phyloP scores from a whole-genome alignment of 352 stramenopile genomes.

The Phytophthora hybrid region DNA sequence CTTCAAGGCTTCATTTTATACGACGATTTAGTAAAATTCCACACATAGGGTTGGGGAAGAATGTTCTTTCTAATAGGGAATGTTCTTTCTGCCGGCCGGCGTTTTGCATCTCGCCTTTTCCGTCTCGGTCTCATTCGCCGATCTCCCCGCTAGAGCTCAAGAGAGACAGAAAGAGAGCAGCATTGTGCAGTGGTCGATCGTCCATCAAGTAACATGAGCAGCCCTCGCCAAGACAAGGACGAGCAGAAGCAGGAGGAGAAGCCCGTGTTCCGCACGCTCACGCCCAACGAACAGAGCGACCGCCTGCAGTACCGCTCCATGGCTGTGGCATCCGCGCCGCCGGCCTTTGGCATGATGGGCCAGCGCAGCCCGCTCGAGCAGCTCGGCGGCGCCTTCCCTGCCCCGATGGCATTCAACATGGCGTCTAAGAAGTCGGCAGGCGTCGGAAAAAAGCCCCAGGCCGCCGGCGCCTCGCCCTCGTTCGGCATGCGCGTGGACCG shows the following conservation, averaged over 20 bases:
- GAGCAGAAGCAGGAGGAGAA: constrained; percentile 74
- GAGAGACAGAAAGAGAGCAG: constrained; percentile 7
- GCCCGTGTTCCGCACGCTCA: constrained; percentile 57
- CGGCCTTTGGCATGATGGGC: constrained; percentile 53
- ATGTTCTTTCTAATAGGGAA: constrained; percentile 37
- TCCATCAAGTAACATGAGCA: constrained; percentile 30
- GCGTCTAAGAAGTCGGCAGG: constrained; percentile 45
- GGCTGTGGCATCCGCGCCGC: constrained; percentile 46
- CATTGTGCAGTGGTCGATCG: not conserved
- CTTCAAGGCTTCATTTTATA: constrained; percentile 7
- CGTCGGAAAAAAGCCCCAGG: constrained; percentile 35
- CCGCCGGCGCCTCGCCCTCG: constrained; percentile 38
- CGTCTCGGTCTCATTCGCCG: constrained; percentile 36
- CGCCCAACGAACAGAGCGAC: constrained; percentile 57
- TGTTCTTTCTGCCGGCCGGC: constrained; percentile 24
- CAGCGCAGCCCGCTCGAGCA: constrained; percentile 33
- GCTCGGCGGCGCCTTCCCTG: constrained; percentile 51
- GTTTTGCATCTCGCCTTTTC: constrained; percentile 19
- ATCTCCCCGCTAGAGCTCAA: constrained; percentile 29
- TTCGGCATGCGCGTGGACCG: constrained; percentile 71
- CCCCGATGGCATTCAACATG: constrained; percentile 53
- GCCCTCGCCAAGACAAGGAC: constrained; percentile 44
- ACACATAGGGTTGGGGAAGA: constrained; percentile 1
- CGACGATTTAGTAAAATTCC: constrained; percentile 23
- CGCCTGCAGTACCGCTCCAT: constrained; percentile 69